A percentile compares a stretch with the other conserved stretches of the same genome.
Evolutionary conservation across 2,329 filamentous ascomycete species (phyloP).

Genomic region (Cladosporium sp.): DNA sequence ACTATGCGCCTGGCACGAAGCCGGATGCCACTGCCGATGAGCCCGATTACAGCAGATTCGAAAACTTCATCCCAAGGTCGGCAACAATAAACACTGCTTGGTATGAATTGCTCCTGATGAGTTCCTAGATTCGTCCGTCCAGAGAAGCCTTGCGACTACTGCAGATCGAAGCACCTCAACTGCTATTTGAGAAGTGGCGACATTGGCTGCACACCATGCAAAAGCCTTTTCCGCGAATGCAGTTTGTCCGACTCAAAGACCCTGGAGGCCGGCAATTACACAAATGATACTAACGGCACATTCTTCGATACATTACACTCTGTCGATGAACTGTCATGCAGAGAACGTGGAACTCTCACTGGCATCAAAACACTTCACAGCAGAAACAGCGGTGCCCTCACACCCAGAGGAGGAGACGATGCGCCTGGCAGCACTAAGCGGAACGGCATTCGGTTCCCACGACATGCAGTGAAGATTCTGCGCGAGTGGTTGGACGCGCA

Average conservation of each 20-base stretch:
- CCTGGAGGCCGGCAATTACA: constrained; percentile 31
- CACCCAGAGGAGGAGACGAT: constrained; percentile 30
- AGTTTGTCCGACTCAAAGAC: constrained; percentile 43
- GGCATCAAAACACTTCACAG: constrained; percentile 41
- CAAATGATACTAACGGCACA: constrained; percentile 31
- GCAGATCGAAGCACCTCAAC: constrained; percentile 46
- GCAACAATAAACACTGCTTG: background rate
- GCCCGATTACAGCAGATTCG: constrained; percentile 45
- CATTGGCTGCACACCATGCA: constrained; percentile 48
- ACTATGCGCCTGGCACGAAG: constrained; percentile 14
- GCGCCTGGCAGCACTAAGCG: constrained; percentile 37
- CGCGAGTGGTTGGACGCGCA: constrained; percentile 84
- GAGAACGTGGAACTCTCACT: constrained; percentile 37
- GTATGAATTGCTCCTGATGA: background rate
- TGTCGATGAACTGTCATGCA: constrained; percentile 44
- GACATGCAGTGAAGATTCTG: constrained; percentile 75
- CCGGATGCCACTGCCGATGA: constrained; percentile 17
- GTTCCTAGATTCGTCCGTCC: constrained; percentile 41
- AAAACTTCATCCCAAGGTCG: constrained; percentile 44
- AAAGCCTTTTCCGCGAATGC: constrained; percentile 50
- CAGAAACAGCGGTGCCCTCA: constrained; percentile 22
- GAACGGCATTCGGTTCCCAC: constrained; percentile 72
- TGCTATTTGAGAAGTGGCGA: constrained; percentile 47
- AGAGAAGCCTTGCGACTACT: constrained; percentile 50
- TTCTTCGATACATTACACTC: constrained; percentile 50